Evolutionary conservation across 2,329 filamentous ascomycete genomes (phyloP).

Genomic region (Zymoseptoria crescenta): DNA sequence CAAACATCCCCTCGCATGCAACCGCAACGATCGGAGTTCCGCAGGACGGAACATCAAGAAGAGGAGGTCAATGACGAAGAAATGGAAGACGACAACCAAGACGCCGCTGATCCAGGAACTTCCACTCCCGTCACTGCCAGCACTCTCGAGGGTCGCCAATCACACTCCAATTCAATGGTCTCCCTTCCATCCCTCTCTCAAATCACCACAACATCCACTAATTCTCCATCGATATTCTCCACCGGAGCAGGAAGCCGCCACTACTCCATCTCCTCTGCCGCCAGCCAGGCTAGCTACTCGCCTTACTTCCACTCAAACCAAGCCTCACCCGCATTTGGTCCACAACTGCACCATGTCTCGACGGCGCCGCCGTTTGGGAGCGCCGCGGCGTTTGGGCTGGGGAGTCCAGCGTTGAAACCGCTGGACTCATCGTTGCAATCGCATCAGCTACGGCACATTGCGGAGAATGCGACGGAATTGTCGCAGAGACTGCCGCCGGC

Average conservation of each 20-base stretch:
- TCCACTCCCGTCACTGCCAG: slow-evolving; percentile 28
- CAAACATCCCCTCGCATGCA: slow-evolving; percentile 28
- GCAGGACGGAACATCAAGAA: slow-evolving; percentile 36
- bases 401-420: slow-evolving; percentile 45
- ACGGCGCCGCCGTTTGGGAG: slow-evolving; percentile 14
- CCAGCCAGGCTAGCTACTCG: slow-evolving; percentile 27
- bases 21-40: slow-evolving; percentile 11
- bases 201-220: slow-evolving; percentile 36
- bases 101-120: slow-evolving; percentile 4
- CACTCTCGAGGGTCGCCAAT: background rate
- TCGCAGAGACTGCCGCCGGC: slow-evolving; percentile 13
- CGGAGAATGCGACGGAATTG: slow-evolving; percentile 21
- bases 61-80: slow-evolving; percentile 47
- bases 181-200: slow-evolving; percentile 32
- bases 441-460: slow-evolving; percentile 20
- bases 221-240: slow-evolving; percentile 25
- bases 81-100: slow-evolving; percentile 43
- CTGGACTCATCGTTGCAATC: slow-evolving; percentile 37
- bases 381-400: slow-evolving; percentile 19
- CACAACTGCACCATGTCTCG: slow-evolving; percentile 29
- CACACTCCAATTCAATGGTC: slow-evolving; percentile 19
- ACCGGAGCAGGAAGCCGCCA: slow-evolving; percentile 18
- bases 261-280: slow-evolving; percentile 35
- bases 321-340: slow-evolving; percentile 53
- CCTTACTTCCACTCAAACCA: slow-evolving; percentile 40